These are phyloP conservation scores for Orbilia brochopaga DNA, from an alignment of 2,329 filamentous ascomycete genomes.

Conservation along the genomic window DNA sequence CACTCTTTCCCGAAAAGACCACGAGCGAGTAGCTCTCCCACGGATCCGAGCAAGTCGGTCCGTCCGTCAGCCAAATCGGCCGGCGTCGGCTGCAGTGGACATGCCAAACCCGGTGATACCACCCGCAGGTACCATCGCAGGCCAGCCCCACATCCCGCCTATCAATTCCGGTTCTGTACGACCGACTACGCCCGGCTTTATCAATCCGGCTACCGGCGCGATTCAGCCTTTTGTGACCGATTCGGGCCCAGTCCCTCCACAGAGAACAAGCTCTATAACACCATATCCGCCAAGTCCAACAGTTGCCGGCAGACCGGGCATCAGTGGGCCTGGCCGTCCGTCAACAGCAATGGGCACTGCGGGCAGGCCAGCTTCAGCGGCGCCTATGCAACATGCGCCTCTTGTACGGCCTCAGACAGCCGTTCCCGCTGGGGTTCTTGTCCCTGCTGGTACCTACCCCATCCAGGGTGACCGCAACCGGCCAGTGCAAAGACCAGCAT, in stretches of 20 bases:
- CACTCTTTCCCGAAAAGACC: constrained; percentile 85
- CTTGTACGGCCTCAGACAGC: constrained; percentile 42
- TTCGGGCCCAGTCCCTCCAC: constrained; percentile 13
- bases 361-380: constrained; percentile 22
- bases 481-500: constrained; percentile 35
- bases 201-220: constrained; percentile 39
- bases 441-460: constrained; percentile 48
- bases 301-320: background rate
- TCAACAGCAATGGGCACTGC: constrained; percentile 33
- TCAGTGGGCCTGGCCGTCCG: constrained; percentile 22
- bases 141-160: constrained; percentile 27
- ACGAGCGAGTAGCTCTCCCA: constrained; percentile 87
- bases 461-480: constrained; percentile 23
- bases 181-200: constrained; percentile 42
- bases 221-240: constrained; percentile 43
- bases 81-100: constrained; percentile 35
- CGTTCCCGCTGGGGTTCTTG: constrained; percentile 38
- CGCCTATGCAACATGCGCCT: constrained; percentile 14
- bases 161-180: constrained; percentile 11
- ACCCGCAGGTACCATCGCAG: background rate
- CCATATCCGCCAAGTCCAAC: constrained; percentile 44
- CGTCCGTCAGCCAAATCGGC: constrained; percentile 35
- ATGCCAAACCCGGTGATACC: constrained; percentile 49
- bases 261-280: constrained; percentile 36
- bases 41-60: constrained; percentile 68